Base-by-base conservation (phyloP, 768 basidiomycete genomes). In the Galerina marginata region DNA sequence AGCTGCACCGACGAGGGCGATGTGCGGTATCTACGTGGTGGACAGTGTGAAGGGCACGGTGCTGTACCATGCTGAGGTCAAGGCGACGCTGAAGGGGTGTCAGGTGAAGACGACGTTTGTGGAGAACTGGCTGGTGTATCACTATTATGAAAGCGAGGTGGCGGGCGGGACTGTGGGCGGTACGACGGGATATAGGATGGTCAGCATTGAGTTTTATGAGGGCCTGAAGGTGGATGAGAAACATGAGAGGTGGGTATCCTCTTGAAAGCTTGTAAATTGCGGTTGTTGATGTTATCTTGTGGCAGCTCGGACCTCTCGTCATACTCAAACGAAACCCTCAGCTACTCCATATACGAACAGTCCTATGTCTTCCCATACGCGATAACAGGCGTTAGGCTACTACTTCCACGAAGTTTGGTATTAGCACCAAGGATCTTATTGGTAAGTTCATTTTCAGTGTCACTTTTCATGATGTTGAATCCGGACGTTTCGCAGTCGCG, bases 61-160 rank as follows among this genome's bases (percentile, higher is more conserved):
- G 14, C 64, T 96, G 2, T 95, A 96, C 72, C 83, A 85, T 43
- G 80, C 82, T 2, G 76, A 78, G 33, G 69, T 96, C 7, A 84
- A 87, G 47, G 65, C 66, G 33, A 62, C 62, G 25, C 58, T 61
- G 61, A 54, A 75, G 69, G 76, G 68, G 6, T 92, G 93, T 71
- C 84, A 90, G 63, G 76, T 96, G 15, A 84, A 90, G 65, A 85
- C 86, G 16, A 75, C 79, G 2, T 76, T 99, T 55, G 81, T 83
- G 23, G 96, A 98, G 75, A 97, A 99, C 71, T 97, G 96, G 95
- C 71, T 99, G 45, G 90, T 95, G 7, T 96, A 95, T 75, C 82
- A 90, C 58, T 96, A 92, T 70, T 94, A 88, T 69, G 89, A 93
- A 53, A 83, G 79, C 11, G 81, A 85, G 20, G 73, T 76, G 44